Percentiles rank a stretch among this genome's conserved stretches.
Evolutionary conservation across 2,329 filamentous ascomycete species (phyloP).

Genomic region (Fusarium annulatum): DNA sequence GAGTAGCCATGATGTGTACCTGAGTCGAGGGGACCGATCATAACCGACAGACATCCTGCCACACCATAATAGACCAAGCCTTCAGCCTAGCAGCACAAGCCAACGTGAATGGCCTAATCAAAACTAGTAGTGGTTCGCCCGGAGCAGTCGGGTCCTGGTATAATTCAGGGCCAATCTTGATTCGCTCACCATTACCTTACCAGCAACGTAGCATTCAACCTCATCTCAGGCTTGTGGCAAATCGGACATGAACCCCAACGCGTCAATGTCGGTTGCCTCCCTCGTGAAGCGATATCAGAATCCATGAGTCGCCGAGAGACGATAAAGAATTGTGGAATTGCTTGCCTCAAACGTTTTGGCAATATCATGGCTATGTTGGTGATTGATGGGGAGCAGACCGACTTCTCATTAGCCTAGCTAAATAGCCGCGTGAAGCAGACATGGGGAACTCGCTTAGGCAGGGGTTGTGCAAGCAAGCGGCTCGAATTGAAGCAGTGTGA

Average conservation of each 20-base stretch:
- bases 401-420: constrained; percentile 13
- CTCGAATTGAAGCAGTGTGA: constrained; percentile 20
- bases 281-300: constrained; percentile 18
- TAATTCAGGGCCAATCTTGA: constrained; percentile 18
- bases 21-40: constrained; percentile 27
- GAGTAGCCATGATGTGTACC: constrained; percentile 10
- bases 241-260: constrained; percentile 37
- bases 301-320: background rate
- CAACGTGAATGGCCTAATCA: constrained; percentile 12
- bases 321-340: background rate
- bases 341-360: background rate
- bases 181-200: constrained; percentile 28
- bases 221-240: constrained; percentile 38
- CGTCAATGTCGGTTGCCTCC: constrained; percentile 27
- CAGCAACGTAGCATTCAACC: constrained; percentile 42
- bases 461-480: constrained; percentile 24
- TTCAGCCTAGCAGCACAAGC: constrained; percentile 6
- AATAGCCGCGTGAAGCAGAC: constrained; percentile 23
- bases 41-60: constrained; percentile 19
- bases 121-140: constrained; percentile 24
- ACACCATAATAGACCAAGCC: constrained; percentile 5
- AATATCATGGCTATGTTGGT: background rate
- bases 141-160: constrained; percentile 28
- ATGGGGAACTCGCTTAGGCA: constrained; percentile 21
- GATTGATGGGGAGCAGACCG: constrained; percentile 7